Evolutionary conservation across 2,329 filamentous ascomycete genomes (phyloP).

Genomic region (Phialemoniopsis sp.): DNA sequence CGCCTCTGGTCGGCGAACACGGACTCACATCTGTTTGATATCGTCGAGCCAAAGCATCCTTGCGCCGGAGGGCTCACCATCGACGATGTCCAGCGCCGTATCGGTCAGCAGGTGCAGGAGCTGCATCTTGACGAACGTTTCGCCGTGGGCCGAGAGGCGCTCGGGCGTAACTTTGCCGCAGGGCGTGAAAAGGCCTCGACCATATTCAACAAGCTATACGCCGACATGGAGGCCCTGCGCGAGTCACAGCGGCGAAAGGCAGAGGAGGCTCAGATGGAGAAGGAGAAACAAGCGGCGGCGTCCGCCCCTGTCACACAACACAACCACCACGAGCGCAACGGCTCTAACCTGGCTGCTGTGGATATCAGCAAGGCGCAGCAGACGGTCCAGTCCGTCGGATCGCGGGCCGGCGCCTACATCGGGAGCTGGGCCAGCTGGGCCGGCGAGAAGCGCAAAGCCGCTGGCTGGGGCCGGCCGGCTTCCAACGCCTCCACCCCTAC

Average conservation of each 20-base stretch:
- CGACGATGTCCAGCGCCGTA: slow-evolving; percentile 86
- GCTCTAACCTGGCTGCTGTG: slow-evolving; percentile 4
- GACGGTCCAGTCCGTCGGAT: slow-evolving; percentile 42
- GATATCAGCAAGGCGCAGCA: slow-evolving; percentile 40
- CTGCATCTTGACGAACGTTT: slow-evolving; percentile 90
- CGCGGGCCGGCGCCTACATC: slow-evolving; percentile 59
- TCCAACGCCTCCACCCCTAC: background rate
- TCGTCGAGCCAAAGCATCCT: slow-evolving; percentile 88
- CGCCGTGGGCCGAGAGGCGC: slow-evolving; percentile 74
- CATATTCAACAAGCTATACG: slow-evolving; percentile 83
- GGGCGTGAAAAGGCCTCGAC: slow-evolving; percentile 84
- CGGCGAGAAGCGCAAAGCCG: slow-evolving; percentile 69
- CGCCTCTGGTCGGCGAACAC: slow-evolving; percentile 78
- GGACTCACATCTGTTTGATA: slow-evolving; percentile 87
- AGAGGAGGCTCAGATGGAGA: slow-evolving; percentile 37
- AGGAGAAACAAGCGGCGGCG: slow-evolving; percentile 1
- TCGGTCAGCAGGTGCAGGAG: slow-evolving; percentile 89
- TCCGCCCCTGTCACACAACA: background rate
- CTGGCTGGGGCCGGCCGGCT: slow-evolving; percentile 30
- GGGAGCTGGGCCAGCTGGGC: slow-evolving; percentile 68
- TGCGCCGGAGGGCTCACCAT: slow-evolving; percentile 90
- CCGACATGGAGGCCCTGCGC: slow-evolving; percentile 79
- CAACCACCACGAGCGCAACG: slow-evolving; percentile 1
- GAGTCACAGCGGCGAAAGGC: slow-evolving; percentile 65
- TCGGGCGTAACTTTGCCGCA: slow-evolving; percentile 85